Evolutionary conservation across 352 stramenopile species (phyloP).

Genomic region (Pythium oligandrum): DNA sequence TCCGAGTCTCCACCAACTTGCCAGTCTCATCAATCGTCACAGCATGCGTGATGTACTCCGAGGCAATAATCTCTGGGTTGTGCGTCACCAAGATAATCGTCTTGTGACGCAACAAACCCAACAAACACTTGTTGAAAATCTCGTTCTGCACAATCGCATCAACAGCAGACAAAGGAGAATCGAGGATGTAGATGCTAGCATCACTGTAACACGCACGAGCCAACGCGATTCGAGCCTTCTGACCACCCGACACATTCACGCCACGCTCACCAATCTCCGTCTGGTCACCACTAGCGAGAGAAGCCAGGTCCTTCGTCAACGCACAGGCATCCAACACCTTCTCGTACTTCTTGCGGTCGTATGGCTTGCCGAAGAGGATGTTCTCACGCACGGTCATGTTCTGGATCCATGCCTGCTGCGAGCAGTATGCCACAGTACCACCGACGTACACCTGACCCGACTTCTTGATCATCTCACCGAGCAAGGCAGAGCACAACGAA

Average conservation of each 20-base stretch:
- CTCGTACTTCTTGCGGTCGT: slow-evolving; percentile 28
- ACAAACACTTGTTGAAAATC: slow-evolving; percentile 39
- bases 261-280: slow-evolving; percentile 34
- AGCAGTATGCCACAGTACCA: slow-evolving; percentile 51
- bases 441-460: slow-evolving; percentile 18
- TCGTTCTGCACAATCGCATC: slow-evolving; percentile 36
- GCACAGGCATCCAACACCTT: slow-evolving; percentile 44
- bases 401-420: slow-evolving; percentile 82
- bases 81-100: slow-evolving; percentile 18
- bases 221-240: slow-evolving; percentile 42
- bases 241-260: slow-evolving; percentile 30
- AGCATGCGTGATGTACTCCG: neutral
- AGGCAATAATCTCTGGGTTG: slow-evolving; percentile 11
- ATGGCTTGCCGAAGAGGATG: slow-evolving; percentile 83
- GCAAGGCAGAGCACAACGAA: slow-evolving; percentile 86
- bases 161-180: slow-evolving; percentile 14
- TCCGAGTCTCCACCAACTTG: slow-evolving; percentile 2
- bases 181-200: slow-evolving; percentile 18
- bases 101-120: slow-evolving; percentile 8
- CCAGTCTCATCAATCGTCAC: slow-evolving; percentile 8
- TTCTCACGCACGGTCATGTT: slow-evolving; percentile 59
- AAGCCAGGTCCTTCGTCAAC: slow-evolving; percentile 45
- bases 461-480: slow-evolving; percentile 88
- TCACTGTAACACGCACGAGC: slow-evolving; percentile 47
- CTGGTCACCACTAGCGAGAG: slow-evolving; percentile 50